These are phyloP conservation scores for Trichaptum fuscoviolaceum DNA, from an alignment of 768 basidiomycete species.

Conservation along the genomic window DNA sequence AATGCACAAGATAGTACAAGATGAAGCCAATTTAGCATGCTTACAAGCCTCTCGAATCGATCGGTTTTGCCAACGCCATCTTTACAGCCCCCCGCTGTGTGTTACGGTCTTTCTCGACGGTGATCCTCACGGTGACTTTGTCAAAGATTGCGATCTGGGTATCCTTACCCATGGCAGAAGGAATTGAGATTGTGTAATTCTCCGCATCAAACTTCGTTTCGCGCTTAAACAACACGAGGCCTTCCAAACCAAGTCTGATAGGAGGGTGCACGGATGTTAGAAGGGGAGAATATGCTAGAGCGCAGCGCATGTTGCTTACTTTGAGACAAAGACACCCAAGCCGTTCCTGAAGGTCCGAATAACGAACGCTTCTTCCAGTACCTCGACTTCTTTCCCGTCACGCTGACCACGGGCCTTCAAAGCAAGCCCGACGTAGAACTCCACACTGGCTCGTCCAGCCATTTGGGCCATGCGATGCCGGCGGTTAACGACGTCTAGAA, in stretches of 20 bases:
- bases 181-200: slow-evolving; percentile 77
- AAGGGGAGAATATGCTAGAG: background rate
- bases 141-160: slow-evolving; percentile 85
- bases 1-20: background rate
- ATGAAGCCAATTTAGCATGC: background rate
- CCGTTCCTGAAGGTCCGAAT: slow-evolving; percentile 94
- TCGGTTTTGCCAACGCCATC: slow-evolving; percentile 68
- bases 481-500: slow-evolving; percentile 81
- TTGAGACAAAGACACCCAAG: slow-evolving; percentile 90
- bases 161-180: slow-evolving; percentile 34
- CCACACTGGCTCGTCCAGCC: slow-evolving; percentile 93
- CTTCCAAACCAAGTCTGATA: slow-evolving; percentile 84
- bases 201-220: slow-evolving; percentile 89
- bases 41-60: slow-evolving; percentile 48
- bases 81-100: slow-evolving; percentile 88
- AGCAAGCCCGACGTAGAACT: slow-evolving; percentile 95
- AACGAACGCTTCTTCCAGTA: slow-evolving; percentile 84
- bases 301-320: slow-evolving; percentile 38
- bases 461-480: slow-evolving; percentile 96
- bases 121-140: slow-evolving; percentile 85
- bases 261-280: slow-evolving; percentile 5
- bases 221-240: slow-evolving; percentile 89
- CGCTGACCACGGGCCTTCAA: slow-evolving; percentile 59
- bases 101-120: slow-evolving; percentile 92
- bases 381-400: slow-evolving; percentile 31